Evolutionary conservation across 192 early-diverging fungal genomes (phyloP).

Genomic region (Martensiomyces pterosporus): DNA sequence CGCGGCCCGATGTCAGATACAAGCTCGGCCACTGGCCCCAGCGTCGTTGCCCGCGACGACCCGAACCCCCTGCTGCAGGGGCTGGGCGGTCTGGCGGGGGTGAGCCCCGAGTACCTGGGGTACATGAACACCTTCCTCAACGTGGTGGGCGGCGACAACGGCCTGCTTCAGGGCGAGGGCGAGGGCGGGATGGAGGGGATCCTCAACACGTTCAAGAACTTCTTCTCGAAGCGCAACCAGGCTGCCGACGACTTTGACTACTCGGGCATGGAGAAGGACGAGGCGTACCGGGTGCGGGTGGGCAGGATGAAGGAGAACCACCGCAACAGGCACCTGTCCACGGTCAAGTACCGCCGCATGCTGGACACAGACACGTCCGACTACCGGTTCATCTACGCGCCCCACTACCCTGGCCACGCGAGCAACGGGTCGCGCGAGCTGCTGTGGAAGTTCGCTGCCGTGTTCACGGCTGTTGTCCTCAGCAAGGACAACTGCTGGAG

Average conservation of each 20-base stretch:
- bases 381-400: constrained; percentile 59
- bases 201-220: no score
- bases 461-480: constrained; percentile 47
- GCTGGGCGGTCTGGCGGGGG: neutral
- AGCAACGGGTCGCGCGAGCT: constrained; percentile 56
- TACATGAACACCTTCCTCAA: constrained; percentile 33
- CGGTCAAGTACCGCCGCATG: constrained; percentile 52
- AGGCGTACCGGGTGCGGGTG: constrained; percentile 46
- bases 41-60: constrained; percentile 18
- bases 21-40: neutral
- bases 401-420: constrained; percentile 48
- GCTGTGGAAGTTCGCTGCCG: constrained; percentile 53
- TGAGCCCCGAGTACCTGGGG: constrained; percentile 32
- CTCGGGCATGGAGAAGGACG: constrained; percentile 41
- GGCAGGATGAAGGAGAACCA: constrained; percentile 42
- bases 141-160: constrained; percentile 11
- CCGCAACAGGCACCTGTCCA: constrained; percentile 51
- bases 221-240: constrained; percentile 15
- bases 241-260: constrained; percentile 29
- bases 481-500: constrained; percentile 64
- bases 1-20: no score
- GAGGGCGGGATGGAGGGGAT: no score
- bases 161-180: neutral
- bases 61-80: constrained; percentile 27
- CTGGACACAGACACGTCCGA: constrained; percentile 55